phyloP scores from a whole-genome alignment of 306 rosid species.

The Cicer arietinum region DNA sequence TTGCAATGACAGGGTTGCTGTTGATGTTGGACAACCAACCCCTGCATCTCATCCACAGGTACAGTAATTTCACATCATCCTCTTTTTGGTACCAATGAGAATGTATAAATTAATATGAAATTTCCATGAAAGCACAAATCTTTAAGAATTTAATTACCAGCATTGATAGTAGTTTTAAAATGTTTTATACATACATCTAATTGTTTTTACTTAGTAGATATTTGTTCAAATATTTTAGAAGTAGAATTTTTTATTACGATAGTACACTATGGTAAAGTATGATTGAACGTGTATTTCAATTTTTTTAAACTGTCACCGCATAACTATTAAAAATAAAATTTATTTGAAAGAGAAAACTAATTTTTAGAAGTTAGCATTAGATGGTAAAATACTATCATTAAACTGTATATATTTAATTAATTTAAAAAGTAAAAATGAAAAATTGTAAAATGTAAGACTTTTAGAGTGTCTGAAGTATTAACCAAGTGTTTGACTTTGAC shows the following conservation, averaged over 20 bases:
- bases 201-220: background rate
- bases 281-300: background rate
- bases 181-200: background rate
- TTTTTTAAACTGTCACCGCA: too few relatives aligned
- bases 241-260: too few relatives aligned
- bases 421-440: background rate
- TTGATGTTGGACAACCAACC: constrained; percentile 92
- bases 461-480: background rate
- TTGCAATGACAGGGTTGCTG: constrained; percentile 49
- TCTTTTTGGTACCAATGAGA: background rate
- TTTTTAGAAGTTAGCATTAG: background rate
- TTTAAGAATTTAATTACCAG: too few relatives aligned
- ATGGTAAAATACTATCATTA: background rate
- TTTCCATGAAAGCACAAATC: background rate
- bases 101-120: background rate
- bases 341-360: background rate
- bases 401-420: too few relatives aligned
- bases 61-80: constrained; percentile 16
- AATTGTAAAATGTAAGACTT: background rate
- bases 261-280: background rate
- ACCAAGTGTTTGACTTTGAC: constrained; percentile 3
- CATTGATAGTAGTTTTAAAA: too few relatives aligned
- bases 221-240: background rate
- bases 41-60: constrained; percentile 87
- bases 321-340: too few relatives aligned